Evolutionary conservation across 352 stramenopile species (phyloP).

Genomic region (Aphanomyces stellatus): DNA sequence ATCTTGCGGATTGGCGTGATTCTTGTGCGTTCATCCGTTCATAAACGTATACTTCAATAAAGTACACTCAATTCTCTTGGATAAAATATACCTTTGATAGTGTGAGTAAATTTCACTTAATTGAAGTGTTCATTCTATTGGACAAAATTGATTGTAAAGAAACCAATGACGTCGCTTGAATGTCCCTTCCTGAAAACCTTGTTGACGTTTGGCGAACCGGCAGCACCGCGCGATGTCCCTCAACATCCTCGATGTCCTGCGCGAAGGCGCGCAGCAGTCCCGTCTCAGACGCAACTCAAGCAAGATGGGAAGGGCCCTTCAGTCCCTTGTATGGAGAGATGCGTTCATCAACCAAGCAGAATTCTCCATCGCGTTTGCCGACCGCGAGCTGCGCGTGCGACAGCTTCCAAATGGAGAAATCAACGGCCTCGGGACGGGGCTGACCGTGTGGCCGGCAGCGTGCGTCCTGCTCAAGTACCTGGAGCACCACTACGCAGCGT

Average conservation of each 20-base stretch:
- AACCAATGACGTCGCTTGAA: neutral
- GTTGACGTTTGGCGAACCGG: neutral
- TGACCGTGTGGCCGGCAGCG: conserved; percentile 77
- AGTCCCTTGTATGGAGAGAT: conserved; percentile 68
- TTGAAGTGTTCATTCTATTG: neutral
- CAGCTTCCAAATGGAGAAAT: conserved; percentile 73
- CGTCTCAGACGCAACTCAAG: neutral
- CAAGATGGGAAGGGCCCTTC: conserved; percentile 22
- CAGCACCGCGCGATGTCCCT: neutral
- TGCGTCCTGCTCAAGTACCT: conserved; percentile 75
- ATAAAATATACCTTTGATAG: no score
- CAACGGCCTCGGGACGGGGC: conserved; percentile 65
- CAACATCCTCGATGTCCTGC: neutral
- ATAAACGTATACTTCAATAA: neutral
- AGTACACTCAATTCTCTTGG: no score
- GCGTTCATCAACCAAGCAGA: conserved; percentile 53
- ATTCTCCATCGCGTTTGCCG: conserved; percentile 43
- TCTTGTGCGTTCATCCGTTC: no score
- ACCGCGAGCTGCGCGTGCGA: conserved; percentile 42
- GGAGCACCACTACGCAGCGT: conserved; percentile 37
- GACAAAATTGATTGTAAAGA: neutral
- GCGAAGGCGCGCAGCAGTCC: neutral
- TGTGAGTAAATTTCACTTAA: neutral
- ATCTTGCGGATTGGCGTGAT: neutral
- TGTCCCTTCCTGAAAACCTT: no score